Evolutionary conservation across 164 flowering plant species (phyloP).

Genomic region (Vitis amurensis): DNA sequence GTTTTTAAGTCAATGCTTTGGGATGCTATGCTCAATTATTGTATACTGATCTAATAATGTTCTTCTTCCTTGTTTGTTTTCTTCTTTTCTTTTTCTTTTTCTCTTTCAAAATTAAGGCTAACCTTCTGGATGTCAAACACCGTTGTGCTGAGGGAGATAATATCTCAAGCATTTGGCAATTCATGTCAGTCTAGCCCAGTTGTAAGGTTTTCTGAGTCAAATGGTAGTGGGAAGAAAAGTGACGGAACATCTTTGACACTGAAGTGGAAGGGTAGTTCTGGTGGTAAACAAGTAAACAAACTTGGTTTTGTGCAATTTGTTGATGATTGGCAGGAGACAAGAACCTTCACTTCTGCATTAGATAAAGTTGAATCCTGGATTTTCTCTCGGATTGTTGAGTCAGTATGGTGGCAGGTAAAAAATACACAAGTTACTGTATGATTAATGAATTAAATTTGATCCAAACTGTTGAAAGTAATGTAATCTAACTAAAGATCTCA

Average conservation of each 20-base stretch:
- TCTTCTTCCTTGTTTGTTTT: not conserved
- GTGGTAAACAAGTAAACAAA: slow-evolving; percentile 45
- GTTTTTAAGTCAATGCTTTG: not conserved
- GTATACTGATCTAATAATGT: not conserved
- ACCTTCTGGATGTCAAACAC: slow-evolving; percentile 96
- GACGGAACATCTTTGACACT: slow-evolving; percentile 39
- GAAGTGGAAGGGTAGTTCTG: slow-evolving; percentile 49
- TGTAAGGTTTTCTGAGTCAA: slow-evolving; percentile 37
- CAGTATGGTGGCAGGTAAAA: slow-evolving; percentile 99
- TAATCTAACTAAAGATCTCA: no score
- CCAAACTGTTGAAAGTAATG: no score
- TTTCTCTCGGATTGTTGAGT: slow-evolving; percentile 90
- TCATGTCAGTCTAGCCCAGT: slow-evolving; percentile 45
- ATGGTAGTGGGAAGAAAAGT: slow-evolving; percentile 40
- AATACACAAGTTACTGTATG: not conserved
- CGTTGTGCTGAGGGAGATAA: slow-evolving; percentile 80
- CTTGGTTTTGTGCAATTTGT: slow-evolving; percentile 42
- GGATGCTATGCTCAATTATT: not conserved
- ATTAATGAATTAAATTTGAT: no score
- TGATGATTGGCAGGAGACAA: slow-evolving; percentile 93
- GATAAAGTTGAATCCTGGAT: slow-evolving; percentile 94
- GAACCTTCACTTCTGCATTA: slow-evolving; percentile 74
- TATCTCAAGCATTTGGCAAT: slow-evolving; percentile 80
- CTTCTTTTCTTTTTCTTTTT: no score
- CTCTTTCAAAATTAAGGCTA: slow-evolving; percentile 46